These are phyloP conservation scores for Boletus speciosus DNA, from an alignment of 768 basidiomycete species.

Conservation along the genomic window DNA sequence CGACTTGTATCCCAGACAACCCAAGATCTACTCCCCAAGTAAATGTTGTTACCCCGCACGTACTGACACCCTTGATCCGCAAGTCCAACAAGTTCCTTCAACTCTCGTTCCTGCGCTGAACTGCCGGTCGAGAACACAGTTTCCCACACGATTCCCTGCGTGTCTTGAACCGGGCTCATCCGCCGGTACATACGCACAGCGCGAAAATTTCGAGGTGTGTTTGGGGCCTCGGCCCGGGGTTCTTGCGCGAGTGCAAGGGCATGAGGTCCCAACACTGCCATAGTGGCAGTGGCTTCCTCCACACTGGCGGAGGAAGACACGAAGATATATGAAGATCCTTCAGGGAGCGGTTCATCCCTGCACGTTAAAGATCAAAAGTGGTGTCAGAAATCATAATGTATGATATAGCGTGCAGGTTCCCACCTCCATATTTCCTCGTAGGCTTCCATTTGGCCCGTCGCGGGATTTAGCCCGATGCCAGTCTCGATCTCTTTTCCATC, in stretches of 20 bases:
- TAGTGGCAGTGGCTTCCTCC: slow-evolving; percentile 15
- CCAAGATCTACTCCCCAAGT: slow-evolving; percentile 15
- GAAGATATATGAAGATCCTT: slow-evolving; percentile 17
- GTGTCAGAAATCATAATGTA: too few species aligned
- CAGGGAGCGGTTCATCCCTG: slow-evolving; percentile 20
- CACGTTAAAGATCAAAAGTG: not conserved
- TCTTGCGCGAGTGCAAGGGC: slow-evolving; percentile 22
- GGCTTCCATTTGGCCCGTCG: slow-evolving; percentile 13
- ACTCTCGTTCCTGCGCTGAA: slow-evolving; percentile 9
- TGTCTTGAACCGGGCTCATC: not conserved
- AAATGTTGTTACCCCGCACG: not conserved
- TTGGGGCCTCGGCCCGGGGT: not conserved
- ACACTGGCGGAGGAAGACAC: slow-evolving; percentile 16
- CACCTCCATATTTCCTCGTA: slow-evolving; percentile 27
- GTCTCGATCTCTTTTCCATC: slow-evolving; percentile 25
- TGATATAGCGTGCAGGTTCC: not conserved
- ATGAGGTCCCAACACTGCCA: slow-evolving; percentile 24
- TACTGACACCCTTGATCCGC: not conserved
- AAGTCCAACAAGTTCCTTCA: slow-evolving; percentile 13
- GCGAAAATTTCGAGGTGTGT: not conserved
- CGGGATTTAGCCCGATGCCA: slow-evolving; percentile 22
- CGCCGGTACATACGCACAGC: slow-evolving; percentile 19
- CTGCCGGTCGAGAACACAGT: slow-evolving; percentile 14
- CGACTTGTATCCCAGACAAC: slow-evolving; percentile 20
- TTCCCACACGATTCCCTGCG: slow-evolving; percentile 1